Percentiles rank a stretch among this genome's conserved stretches.
Conservation (phyloP, 371 early-diverging fungal genomes). For the Mucor plumbeus region DNA sequence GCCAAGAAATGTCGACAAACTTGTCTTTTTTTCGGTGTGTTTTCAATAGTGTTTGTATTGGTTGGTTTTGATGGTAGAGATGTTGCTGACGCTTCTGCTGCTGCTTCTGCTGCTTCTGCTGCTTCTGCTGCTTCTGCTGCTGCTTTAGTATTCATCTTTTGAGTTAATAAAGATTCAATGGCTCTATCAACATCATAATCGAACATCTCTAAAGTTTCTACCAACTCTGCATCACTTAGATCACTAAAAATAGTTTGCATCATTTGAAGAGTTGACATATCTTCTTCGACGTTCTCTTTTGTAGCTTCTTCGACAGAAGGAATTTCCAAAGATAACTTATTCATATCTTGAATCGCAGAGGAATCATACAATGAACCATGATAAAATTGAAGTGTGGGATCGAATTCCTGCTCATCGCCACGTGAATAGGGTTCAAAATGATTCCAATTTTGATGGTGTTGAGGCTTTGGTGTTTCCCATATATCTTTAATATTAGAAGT, state of each 20-base stretch:
- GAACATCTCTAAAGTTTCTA: constrained; percentile 43
- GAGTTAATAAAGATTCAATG: constrained; percentile 37
- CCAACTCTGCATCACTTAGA: constrained; percentile 48
- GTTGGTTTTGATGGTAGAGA: not conserved
- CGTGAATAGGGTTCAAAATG: not conserved
- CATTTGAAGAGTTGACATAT: constrained; percentile 65
- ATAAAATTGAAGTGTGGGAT: constrained; percentile 52
- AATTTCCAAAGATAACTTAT: constrained; percentile 32
- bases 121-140: constrained; percentile 16
- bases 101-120: constrained; percentile 15
- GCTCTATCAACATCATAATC: constrained; percentile 60
- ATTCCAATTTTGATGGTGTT: constrained; percentile 2
- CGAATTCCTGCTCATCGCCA: constrained; percentile 48
- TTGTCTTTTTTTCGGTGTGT: constrained; percentile 43
- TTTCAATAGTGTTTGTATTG: not conserved
- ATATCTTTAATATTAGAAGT: constrained; percentile 11
- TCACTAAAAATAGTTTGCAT: constrained; percentile 59
- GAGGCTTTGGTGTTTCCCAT: constrained; percentile 13
- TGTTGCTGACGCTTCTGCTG: constrained; percentile 6
- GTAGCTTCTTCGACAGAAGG: constrained; percentile 45
- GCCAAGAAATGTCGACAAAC: constrained; percentile 80
- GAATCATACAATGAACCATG: constrained; percentile 45
- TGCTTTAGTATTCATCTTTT: constrained; percentile 12
- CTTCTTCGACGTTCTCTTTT: constrained; percentile 48
- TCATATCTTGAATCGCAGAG: constrained; percentile 46